These are phyloP conservation scores for Macrophomina pseudophaseolina DNA, from an alignment of 2,329 filamentous ascomycete species.

Conservation along the genomic window DNA sequence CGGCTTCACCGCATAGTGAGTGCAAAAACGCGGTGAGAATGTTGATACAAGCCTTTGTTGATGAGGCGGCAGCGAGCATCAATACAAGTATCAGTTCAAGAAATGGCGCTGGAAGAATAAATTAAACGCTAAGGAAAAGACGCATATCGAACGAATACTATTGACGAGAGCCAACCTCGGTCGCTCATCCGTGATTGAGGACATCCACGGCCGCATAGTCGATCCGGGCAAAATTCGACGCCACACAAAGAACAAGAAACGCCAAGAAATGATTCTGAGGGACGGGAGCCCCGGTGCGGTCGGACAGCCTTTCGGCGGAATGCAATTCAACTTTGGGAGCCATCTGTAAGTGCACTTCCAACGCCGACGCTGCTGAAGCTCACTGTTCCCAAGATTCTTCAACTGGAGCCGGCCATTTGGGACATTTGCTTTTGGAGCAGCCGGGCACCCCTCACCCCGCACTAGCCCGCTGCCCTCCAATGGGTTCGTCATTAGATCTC, in stretches of 20 bases:
- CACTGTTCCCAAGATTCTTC: background rate
- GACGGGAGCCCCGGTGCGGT: background rate
- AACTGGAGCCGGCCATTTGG: background rate
- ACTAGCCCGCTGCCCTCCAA: background rate
- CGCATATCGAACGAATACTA: constrained; percentile 28
- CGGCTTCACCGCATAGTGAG: background rate
- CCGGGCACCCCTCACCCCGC: background rate
- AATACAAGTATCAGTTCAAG: constrained; percentile 26
- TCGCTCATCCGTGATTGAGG: constrained; percentile 30
- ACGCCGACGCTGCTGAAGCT: background rate
- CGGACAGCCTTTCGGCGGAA: no score
- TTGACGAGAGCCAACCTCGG: constrained; percentile 31
- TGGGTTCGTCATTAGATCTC: background rate
- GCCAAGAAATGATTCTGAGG: background rate
- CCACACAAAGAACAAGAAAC: constrained; percentile 32
- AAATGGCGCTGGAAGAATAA: constrained; percentile 41
- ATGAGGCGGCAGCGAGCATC: background rate
- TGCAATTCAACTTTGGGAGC: background rate
- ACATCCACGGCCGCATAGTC: constrained; percentile 34
- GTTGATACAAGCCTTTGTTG: background rate
- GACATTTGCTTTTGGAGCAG: background rate
- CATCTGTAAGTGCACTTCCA: background rate
- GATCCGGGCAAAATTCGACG: constrained; percentile 37
- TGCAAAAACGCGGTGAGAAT: background rate
- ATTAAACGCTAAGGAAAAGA: constrained; percentile 33